A percentile compares a stretch with the other conserved stretches of the same genome.
These are phyloP conservation scores for Thraustotheca clavata DNA, from an alignment of 352 stramenopile genomes.

Conservation along the genomic window DNA sequence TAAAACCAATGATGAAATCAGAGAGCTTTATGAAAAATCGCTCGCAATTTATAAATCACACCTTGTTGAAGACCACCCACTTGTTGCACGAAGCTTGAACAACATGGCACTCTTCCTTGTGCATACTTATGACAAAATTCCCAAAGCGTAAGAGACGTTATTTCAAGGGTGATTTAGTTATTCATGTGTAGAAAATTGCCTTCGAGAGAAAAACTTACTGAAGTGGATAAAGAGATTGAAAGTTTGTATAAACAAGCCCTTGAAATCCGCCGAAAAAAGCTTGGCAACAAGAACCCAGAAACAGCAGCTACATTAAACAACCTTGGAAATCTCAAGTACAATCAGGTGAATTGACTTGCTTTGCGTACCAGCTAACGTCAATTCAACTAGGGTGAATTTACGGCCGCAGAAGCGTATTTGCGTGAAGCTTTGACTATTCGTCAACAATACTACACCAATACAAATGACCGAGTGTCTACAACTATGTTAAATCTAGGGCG, in stretches of 20 bases:
- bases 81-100: conserved; percentile 74
- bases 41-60: conserved; percentile 65
- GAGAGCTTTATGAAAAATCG: conserved; percentile 61
- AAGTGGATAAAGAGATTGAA: conserved; percentile 44
- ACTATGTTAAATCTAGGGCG: conserved; percentile 73
- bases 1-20: conserved; percentile 37
- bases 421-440: conserved; percentile 72
- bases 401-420: conserved; percentile 47
- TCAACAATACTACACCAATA: conserved; percentile 66
- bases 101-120: conserved; percentile 69
- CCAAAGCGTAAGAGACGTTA: conserved; percentile 36
- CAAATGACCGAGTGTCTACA: conserved; percentile 51
- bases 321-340: conserved; percentile 73
- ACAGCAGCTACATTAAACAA: conserved; percentile 75
- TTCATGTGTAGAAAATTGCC: conserved; percentile 1
- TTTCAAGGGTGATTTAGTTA: neutral
- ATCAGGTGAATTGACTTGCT: conserved; percentile 32
- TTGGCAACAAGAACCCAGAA: conserved; percentile 72
- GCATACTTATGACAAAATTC: conserved; percentile 46
- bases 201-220: conserved; percentile 27
- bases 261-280: conserved; percentile 51
- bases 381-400: conserved; percentile 6
- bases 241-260: conserved; percentile 55
- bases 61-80: conserved; percentile 55
- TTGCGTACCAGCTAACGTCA: neutral